Base-by-base conservation (phyloP, 1,139 yeast species). In the Trichomonascaceae sp. region DNA sequence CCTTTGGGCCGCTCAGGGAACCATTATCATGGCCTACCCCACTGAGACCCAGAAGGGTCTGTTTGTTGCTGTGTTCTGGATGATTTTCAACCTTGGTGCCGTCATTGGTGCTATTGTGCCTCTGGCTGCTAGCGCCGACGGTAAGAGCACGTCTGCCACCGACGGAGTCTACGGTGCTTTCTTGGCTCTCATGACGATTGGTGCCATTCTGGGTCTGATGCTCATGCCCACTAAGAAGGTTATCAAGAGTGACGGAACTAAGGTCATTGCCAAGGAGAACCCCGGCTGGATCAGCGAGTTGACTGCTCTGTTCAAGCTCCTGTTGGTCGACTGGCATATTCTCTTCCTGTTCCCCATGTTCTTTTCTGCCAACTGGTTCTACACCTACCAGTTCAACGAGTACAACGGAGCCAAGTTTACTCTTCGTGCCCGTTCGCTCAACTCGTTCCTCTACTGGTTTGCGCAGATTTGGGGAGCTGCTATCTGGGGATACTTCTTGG, bases 1-100 rank as follows among this genome's bases (percentile, higher is more conserved):
- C 35, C 60, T 71, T 32, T 74, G 79, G 79, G 67, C 74, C 29
- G 76, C 75, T 27, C 78, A 72, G 50, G 76, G 76, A 38, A 59
- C 70, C 29, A 62, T 73, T 30, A 65, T 71, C 45, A 66, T 72
- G 64, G 59, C 72, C 16, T 73, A 72, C 42, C 71, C 76, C 4
- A 52, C 71, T n/a, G 77, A 72, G 52, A 48, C 56, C 32, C 60
- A 51, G 30, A 72, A 72, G 54, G 78, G 76, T 35, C 55, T 57
- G 33, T 72, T 70, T 33, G 64, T 72, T 34, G 57, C 56, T 25
- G 50, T 67, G 13, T 72, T 71, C 51, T 73, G 79, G 79, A 59
- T 67, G 38, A 68, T 73, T 37, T 73, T 73, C 62, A 71, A 72
- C 55, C 56, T 71, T 43, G 79, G 79, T 49, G 75, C 73, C n/a